Evolutionary conservation across 140 eudicot genomes (phyloP), one percentile per base, ranked within the genome.

Genomic region (Ambrosia hybrid): DNA sequence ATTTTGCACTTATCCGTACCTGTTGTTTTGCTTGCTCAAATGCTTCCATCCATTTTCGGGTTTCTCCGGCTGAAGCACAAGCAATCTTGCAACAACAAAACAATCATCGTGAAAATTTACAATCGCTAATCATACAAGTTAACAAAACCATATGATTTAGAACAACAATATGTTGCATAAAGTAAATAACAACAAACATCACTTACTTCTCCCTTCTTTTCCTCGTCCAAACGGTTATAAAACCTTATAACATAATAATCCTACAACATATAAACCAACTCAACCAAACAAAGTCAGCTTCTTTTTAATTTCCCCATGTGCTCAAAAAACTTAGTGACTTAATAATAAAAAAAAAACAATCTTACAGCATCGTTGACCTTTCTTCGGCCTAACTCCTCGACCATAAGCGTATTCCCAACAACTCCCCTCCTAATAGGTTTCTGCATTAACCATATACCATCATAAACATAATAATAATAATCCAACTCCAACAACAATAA

Each of bases 121-220:
- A 60, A 6, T 9, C 21, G 38, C 63, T 21, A 26, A 45, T 68
- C 56, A 58, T 7, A 71, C 4, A 41, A 43, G 13, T 10, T 14
- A 33, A n/a, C n/a, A n/a, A n/a, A n/a, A n/a, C n/a, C n/a, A n/a
- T n/a, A n/a, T n/a, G n/a, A n/a, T n/a, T n/a, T n/a, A n/a, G n/a
- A 21, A 21, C 30, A 21, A 1, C 30, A 21, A 21, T 21, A 21
- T 21, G 30, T 21, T 21, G 30, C 30, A 21, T 21, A 21, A 0
- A 21, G 30, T 21, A 21, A 21, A 21, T 21, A 21, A 21, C 30
- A 21, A 21, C 30, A 26, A 71, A 58, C 0, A 57, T 17, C 65
- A 84, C 99, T 91, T 83, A 95, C 99, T 85, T 95, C 97, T 70
- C 99, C 99, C 84, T 82, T 95, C 75, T 84, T 86, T 21, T 91